Conservation (phyloP, 1,139 yeast species). For the Kazachstania sp. region DNA sequence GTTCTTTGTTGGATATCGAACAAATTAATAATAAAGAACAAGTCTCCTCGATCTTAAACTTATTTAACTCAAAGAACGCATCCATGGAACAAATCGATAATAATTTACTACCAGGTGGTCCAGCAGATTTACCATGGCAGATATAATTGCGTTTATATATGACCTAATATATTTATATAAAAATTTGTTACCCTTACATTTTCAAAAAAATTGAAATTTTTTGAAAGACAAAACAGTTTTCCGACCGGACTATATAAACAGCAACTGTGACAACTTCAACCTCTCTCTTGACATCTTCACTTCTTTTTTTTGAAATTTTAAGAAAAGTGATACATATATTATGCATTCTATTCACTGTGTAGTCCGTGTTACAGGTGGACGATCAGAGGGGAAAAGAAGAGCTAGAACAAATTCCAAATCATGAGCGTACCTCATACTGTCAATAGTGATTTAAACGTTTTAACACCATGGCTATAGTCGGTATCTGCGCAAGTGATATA, state of each 20-base stretch:
- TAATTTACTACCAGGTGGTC: neutral
- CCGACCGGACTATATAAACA: too few relatives aligned
- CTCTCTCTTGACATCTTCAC: neutral
- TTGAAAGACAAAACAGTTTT: too few relatives aligned
- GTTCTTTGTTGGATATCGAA: slow-evolving; percentile 25
- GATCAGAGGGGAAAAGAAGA: slow-evolving; percentile 32
- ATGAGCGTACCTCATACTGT: slow-evolving; percentile 33
- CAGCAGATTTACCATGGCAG: neutral
- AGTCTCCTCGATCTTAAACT: neutral
- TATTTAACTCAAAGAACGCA: neutral
- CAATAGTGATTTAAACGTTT: slow-evolving; percentile 13
- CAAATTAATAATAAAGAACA: neutral
- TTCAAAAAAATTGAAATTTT: too few relatives aligned
- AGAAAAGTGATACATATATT: slow-evolving; percentile 27
- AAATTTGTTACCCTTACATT: too few relatives aligned
- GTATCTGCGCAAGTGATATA: slow-evolving; percentile 28
- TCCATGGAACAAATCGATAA: neutral
- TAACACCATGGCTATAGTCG: slow-evolving; percentile 22
- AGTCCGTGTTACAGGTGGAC: slow-evolving; percentile 26
- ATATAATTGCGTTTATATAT: neutral
- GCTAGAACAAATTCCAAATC: slow-evolving; percentile 23
- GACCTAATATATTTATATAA: too few relatives aligned
- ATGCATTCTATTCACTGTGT: slow-evolving; percentile 33
- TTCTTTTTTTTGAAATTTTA: slow-evolving; percentile 3
- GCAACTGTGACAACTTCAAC: neutral